Base-by-base conservation (phyloP, 306 rosid species). In the Vigna nakashimae region DNA sequence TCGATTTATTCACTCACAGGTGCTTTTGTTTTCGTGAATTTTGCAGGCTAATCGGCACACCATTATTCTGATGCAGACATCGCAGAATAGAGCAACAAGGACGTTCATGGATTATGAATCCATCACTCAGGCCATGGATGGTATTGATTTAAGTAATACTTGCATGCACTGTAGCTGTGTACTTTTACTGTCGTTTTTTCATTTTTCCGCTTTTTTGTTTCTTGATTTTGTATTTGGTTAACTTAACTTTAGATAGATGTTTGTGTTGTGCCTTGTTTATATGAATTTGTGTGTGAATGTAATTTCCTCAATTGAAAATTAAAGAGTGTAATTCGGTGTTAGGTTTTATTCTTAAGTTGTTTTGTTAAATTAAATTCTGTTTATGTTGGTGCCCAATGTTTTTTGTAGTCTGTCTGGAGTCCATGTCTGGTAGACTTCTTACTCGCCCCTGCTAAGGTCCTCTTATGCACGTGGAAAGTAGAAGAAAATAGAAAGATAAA, bases 81-180 rank as follows among this genome's bases (percentile, higher is more conserved):
- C 99, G 76, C 97, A 75, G 42, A 91, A 79, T 86, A 89, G 90
- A 80, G 90, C 98, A 7, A 85, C 97, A 43, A 87, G 99, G 82
- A 96, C 99, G 1, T 96, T 92, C 85, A 92, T 91, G 99, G 97
- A 92, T 84, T 96, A 87, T 75, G 94, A 76, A 2, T 91, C 99
- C 0, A 86, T 92, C 16, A 87, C 92, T 73, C 98, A 90, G 82
- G 97, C 99, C 20, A 96, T 92, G 92, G 99, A 96, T 69, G 99
- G 99, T 96, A 77, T 2, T 43, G 18, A 8, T 9, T 28, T 30
- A 65, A 76, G 0, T 45, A 30, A 9, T 30, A 65, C n/a, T 26
- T 5, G 38, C 36, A 32, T 14, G 22, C n/a, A 43, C 2, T n/a
- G 12, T 58, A 16, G 6, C 26, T 24, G 15, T 71, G 48, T 34